A percentile compares a stretch with the other conserved stretches of the same genome.
Conservation (phyloP, 768 basidiomycete genomes). For the Amanita rubescens region DNA sequence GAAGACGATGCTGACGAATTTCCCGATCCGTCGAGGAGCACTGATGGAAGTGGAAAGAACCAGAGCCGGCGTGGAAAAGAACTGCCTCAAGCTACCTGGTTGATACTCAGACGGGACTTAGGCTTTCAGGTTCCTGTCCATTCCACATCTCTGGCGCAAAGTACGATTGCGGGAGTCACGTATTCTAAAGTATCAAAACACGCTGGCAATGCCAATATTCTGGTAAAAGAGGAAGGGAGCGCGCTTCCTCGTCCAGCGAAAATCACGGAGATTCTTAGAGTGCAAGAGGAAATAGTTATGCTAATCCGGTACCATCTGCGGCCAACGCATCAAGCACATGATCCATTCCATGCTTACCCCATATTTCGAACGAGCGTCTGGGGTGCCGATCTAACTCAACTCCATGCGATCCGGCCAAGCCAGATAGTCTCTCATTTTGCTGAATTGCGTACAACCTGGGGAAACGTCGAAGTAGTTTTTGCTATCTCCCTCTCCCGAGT, state of each 20-base stretch:
- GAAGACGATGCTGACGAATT: background rate
- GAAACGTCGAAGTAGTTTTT: background rate
- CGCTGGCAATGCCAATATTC: background rate
- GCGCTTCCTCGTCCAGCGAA: background rate
- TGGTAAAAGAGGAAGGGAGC: background rate
- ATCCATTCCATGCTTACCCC: background rate
- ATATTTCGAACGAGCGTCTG: background rate
- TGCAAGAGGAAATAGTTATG: background rate
- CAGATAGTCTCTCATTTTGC: background rate
- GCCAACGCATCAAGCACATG: background rate
- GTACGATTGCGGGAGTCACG: background rate
- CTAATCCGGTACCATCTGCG: background rate
- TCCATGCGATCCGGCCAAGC: background rate
- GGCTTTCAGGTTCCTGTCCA: background rate
- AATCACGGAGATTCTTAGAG: background rate
- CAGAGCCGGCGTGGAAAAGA: background rate
- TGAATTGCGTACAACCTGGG: background rate
- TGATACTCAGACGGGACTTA: background rate
- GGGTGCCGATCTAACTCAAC: background rate
- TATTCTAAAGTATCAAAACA: background rate
- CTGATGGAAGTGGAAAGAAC: background rate
- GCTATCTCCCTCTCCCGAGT: background rate
- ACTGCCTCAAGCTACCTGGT: background rate
- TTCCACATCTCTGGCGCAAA: background rate
- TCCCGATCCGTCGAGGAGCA: background rate